These are phyloP conservation scores for Arctostaphylos glauca DNA, from an alignment of 148 eudicot genomes.

Conservation along the genomic window DNA sequence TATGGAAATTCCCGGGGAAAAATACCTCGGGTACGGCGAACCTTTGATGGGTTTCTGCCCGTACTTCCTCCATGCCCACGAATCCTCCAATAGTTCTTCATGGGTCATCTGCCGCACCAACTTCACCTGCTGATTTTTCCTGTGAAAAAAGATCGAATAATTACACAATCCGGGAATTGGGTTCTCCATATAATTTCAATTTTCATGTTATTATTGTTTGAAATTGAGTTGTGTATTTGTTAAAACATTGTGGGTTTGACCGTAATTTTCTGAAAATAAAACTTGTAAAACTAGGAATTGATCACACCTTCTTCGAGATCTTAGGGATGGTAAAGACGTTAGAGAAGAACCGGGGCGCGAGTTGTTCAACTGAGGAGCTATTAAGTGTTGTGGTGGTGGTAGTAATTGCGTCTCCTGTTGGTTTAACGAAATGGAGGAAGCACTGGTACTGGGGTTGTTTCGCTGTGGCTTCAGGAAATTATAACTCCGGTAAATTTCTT, in stretches of 20 bases:
- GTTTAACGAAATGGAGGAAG: neutral
- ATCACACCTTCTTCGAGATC: slow-evolving; percentile 31
- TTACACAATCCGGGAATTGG: neutral
- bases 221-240: neutral
- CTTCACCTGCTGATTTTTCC: slow-evolving; percentile 47
- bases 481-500: slow-evolving; percentile 28
- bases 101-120: slow-evolving; percentile 38
- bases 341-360: slow-evolving; percentile 13
- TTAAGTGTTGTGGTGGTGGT: neutral
- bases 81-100: slow-evolving; percentile 51
- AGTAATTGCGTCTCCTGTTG: neutral
- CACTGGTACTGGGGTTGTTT: neutral
- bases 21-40: slow-evolving; percentile 84
- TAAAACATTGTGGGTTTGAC: neutral
- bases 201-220: no score
- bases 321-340: neutral
- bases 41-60: slow-evolving; percentile 95
- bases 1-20: neutral
- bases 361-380: slow-evolving; percentile 6
- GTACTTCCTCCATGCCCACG: slow-evolving; percentile 90
- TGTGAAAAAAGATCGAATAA: slow-evolving; percentile 12
- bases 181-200: no score
- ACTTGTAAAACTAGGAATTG: neutral
- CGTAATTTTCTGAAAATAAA: neutral
- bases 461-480: neutral